Conservation (phyloP, 202 grass and related monocot species). For the Musa balbisiana region DNA sequence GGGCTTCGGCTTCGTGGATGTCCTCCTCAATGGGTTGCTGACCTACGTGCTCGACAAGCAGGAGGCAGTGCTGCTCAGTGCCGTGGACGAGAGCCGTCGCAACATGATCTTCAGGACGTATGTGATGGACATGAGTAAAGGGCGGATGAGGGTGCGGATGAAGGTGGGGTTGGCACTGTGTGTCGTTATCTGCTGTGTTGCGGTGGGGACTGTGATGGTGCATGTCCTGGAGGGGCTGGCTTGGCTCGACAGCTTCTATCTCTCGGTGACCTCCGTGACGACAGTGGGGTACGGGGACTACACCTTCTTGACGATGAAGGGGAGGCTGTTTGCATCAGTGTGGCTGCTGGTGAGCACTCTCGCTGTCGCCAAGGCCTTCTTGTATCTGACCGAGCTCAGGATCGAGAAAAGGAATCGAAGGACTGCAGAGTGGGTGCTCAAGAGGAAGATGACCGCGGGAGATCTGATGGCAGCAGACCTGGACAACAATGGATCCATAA, state of each 20-base stretch:
- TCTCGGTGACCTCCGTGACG: conserved; percentile 70
- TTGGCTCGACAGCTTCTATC: conserved; percentile 76
- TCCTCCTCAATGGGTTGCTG: conserved; percentile 55
- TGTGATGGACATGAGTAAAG: conserved; percentile 52
- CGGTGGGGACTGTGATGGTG: conserved; percentile 52
- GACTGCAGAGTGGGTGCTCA: conserved; percentile 67
- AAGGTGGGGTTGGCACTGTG: conserved; percentile 47
- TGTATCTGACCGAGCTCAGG: conserved; percentile 78
- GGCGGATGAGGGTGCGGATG: conserved; percentile 52
- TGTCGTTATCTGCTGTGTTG: conserved; percentile 43
- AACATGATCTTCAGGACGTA: conserved; percentile 45
- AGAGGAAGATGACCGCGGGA: conserved; percentile 57
- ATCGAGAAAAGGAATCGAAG: conserved; percentile 54
- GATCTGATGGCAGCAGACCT: conserved; percentile 44
- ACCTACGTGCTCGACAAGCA: conserved; percentile 71
- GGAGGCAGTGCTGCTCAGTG: conserved; percentile 61
- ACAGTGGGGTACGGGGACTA: conserved; percentile 79
- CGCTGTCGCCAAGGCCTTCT: conserved; percentile 53
- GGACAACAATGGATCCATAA: conserved; percentile 47
- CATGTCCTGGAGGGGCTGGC: conserved; percentile 51
- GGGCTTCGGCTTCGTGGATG: conserved; percentile 65
- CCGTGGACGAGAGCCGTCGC: conserved; percentile 43
- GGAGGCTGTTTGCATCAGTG: conserved; percentile 55
- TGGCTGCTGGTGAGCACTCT: conserved; percentile 65
- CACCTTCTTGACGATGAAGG: conserved; percentile 53